Evolutionary conservation across 768 basidiomycete genomes (phyloP).

Genomic region (Kwoniella bestiolae): DNA sequence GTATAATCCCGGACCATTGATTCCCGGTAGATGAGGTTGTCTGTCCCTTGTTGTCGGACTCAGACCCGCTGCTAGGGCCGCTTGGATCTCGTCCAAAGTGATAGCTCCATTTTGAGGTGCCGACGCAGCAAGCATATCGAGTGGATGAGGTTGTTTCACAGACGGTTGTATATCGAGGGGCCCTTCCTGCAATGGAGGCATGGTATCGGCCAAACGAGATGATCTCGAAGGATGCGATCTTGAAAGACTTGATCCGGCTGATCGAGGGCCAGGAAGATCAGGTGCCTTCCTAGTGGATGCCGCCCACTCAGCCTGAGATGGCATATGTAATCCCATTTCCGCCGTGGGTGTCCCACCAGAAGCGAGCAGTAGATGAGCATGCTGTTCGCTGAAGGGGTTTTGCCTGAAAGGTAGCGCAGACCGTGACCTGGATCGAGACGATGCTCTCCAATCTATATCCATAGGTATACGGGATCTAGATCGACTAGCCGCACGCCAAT

Average conservation of each 20-base stretch:
- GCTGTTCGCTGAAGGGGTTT: conserved; percentile 48
- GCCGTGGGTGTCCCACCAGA: conserved; percentile 19
- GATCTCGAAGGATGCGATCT: conserved; percentile 3
- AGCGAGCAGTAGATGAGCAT: conserved; percentile 56
- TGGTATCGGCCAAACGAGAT: conserved; percentile 3
- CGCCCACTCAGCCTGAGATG: conserved; percentile 8
- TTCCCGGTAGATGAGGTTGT: conserved; percentile 46
- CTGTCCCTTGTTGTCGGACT: conserved; percentile 18
- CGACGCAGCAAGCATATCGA: conserved; percentile 44
- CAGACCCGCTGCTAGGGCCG: conserved; percentile 25
- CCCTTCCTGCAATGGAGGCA: conserved; percentile 12
- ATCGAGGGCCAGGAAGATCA: conserved; percentile 1
- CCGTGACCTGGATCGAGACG: conserved; percentile 61
- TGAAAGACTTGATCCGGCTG: conserved; percentile 13
- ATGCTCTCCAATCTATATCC: conserved; percentile 87
- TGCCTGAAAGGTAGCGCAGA: conserved; percentile 63
- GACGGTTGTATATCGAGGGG: neutral
- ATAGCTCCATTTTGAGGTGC: conserved; percentile 30
- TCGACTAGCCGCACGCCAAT: conserved; percentile 67
- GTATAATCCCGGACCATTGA: conserved; percentile 52
- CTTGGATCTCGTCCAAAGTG: conserved; percentile 21
- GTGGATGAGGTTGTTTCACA: conserved; percentile 21
- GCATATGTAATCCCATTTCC: conserved; percentile 24
- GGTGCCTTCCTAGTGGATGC: conserved; percentile 9
- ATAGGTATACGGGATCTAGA: conserved; percentile 78